Conservation (phyloP, 345 rosid genomes). For the Eucalyptus sp. region DNA sequence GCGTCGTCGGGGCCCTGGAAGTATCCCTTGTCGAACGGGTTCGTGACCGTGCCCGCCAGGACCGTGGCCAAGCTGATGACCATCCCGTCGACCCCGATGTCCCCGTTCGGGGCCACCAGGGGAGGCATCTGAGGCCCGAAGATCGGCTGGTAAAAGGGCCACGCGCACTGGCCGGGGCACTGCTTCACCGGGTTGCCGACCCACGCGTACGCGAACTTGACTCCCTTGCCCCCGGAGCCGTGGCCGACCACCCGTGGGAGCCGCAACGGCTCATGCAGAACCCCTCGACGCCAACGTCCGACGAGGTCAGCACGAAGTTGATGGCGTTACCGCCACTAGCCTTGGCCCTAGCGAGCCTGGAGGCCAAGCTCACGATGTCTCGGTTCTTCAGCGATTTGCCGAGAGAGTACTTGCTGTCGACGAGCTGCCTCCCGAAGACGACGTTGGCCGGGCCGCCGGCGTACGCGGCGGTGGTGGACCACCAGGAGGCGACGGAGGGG, state of each 20-base stretch:
- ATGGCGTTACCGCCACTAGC: constrained; percentile 4
- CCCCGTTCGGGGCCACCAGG: constrained; percentile 65
- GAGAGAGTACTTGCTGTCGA: constrained; percentile 31
- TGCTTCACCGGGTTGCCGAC: constrained; percentile 60
- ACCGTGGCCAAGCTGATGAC: constrained; percentile 69
- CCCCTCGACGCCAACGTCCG: constrained; percentile 58
- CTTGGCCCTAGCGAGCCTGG: background rate
- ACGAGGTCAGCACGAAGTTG: constrained; percentile 55
- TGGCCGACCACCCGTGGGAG: constrained; percentile 30
- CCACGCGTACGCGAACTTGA: constrained; percentile 45
- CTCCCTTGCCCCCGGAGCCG: background rate
- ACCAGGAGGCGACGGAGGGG: constrained; percentile 35
- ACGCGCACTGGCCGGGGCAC: constrained; percentile 84
- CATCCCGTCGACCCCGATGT: constrained; percentile 86
- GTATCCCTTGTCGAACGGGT: constrained; percentile 70
- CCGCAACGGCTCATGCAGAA: constrained; percentile 79
- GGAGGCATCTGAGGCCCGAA: constrained; percentile 79
- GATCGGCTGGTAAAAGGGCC: constrained; percentile 85
- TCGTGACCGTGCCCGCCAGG: constrained; percentile 67
- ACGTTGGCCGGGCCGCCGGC: constrained; percentile 20
- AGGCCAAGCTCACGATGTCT: constrained; percentile 27
- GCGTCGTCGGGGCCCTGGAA: constrained; percentile 58
- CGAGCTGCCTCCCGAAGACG: constrained; percentile 32
- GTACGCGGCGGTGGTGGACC: constrained; percentile 36
- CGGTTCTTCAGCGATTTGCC: constrained; percentile 33